Conservation (phyloP, 345 rosid genomes). For the Aurinia saxatilis region DNA sequence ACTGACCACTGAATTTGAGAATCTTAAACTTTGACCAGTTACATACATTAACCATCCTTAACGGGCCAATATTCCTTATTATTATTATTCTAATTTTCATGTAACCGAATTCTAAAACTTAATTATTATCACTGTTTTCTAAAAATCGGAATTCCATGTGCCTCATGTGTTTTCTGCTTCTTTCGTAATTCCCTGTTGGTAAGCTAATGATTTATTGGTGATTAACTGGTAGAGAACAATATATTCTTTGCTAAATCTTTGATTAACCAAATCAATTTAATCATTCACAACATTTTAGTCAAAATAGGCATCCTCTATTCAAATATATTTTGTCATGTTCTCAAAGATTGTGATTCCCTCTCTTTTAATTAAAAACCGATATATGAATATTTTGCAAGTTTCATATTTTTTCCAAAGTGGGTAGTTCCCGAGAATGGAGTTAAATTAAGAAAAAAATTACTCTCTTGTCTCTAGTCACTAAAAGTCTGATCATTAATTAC, state of each 20-base stretch:
- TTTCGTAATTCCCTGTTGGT: neutral
- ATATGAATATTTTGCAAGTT: neutral
- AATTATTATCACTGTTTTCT: neutral
- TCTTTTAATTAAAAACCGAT: neutral
- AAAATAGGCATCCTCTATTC: constrained; percentile 19
- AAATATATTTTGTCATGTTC: constrained; percentile 28
- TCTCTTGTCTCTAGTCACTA: neutral
- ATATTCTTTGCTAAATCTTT: constrained; percentile 17
- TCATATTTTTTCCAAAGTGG: neutral
- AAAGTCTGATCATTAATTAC: neutral
- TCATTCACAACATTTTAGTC: constrained; percentile 27
- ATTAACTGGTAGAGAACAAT: neutral
- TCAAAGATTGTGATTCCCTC: constrained; percentile 19
- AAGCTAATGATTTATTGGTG: constrained; percentile 8
- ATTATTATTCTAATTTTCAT: neutral
- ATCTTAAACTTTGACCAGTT: constrained; percentile 17
- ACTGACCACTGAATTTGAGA: constrained; percentile 6
- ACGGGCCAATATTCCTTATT: constrained; percentile 20
- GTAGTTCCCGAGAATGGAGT: neutral
- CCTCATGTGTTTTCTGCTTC: constrained; percentile 29
- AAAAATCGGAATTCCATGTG: constrained; percentile 22
- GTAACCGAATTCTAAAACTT: neutral
- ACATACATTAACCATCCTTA: constrained; percentile 22
- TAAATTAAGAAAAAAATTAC: neutral
- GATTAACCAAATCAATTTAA: constrained; percentile 9